A percentile compares a stretch with the other conserved stretches of the same genome.
phyloP scores from a whole-genome alignment of 2,329 filamentous ascomycete genomes.

The Trichoderma sp. region DNA sequence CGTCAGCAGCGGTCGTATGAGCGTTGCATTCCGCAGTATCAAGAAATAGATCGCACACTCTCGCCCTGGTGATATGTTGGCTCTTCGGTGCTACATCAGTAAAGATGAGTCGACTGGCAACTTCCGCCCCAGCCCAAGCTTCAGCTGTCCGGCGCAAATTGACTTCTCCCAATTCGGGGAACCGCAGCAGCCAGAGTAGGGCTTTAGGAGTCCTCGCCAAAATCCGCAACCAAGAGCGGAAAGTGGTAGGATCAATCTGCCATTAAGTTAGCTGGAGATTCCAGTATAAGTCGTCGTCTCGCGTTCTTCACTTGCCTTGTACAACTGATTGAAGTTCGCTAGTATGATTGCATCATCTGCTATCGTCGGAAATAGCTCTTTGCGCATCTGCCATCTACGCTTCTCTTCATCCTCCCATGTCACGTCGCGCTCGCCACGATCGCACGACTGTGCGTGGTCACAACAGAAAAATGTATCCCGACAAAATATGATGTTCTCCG shows the following conservation, averaged over 20 bases:
- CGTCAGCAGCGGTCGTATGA: conserved; percentile 94
- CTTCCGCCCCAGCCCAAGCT: conserved; percentile 81
- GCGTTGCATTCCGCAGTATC: conserved; percentile 98
- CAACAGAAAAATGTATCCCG: conserved; percentile 97
- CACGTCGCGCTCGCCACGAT: conserved; percentile 66
- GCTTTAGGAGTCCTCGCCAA: conserved; percentile 83
- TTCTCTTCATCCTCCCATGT: conserved; percentile 84
- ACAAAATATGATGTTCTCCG: conserved; percentile 94
- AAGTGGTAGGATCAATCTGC: conserved; percentile 95
- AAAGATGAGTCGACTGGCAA: conserved; percentile 86
- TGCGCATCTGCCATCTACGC: conserved; percentile 88
- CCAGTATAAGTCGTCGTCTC: not conserved
- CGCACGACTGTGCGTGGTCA: conserved; percentile 90
- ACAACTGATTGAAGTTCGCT: conserved; percentile 97
- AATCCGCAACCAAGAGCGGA: conserved; percentile 93
- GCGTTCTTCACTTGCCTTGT: conserved; percentile 72
- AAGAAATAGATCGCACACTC: conserved; percentile 91
- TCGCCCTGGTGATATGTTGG: conserved; percentile 87
- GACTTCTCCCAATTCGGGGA: conserved; percentile 88
- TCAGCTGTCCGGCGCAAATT: conserved; percentile 81
- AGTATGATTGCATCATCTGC: conserved; percentile 85
- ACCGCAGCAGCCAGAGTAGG: conserved; percentile 93
- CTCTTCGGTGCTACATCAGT: conserved; percentile 97
- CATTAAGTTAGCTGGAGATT: not conserved
- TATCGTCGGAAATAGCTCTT: conserved; percentile 83